These are phyloP conservation scores for Leccinum huronense DNA, from an alignment of 1,284 basidiomycete species.

Conservation along the genomic window DNA sequence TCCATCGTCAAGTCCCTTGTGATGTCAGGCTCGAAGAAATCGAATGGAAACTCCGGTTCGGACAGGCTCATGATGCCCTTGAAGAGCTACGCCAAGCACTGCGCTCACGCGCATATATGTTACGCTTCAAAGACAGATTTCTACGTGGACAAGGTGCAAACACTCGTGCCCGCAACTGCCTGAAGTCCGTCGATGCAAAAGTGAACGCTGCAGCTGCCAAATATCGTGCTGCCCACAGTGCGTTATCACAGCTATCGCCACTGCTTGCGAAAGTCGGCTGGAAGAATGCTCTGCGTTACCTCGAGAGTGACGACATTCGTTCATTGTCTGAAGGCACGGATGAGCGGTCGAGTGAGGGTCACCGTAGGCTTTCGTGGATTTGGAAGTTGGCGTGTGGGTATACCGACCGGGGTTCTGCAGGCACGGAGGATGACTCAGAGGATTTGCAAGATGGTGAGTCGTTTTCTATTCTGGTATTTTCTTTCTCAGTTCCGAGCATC, in stretches of 20 bases:
- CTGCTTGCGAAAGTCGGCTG: not conserved
- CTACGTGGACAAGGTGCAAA: constrained; percentile 6
- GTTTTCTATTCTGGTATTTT: not conserved
- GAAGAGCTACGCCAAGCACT: constrained; percentile 8
- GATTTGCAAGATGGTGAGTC: not conserved
- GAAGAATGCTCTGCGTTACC: not conserved
- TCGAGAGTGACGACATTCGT: not conserved
- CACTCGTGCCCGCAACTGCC: not conserved
- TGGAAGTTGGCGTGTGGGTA: not conserved
- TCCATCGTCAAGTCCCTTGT: not conserved
- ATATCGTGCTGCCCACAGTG: not conserved
- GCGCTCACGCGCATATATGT: constrained; percentile 2
- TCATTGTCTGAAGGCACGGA: not conserved
- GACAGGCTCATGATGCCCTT: constrained; percentile 8
- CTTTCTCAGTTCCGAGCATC: not conserved
- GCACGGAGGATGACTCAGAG: not conserved
- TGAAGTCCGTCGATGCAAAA: not conserved
- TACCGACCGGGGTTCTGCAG: not conserved
- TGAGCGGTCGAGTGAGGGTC: not conserved
- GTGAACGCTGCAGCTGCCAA: not conserved
- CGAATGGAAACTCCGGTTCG: constrained; percentile 7
- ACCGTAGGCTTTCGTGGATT: not conserved
- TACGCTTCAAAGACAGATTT: constrained; percentile 8
- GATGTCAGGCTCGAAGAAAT: not conserved
- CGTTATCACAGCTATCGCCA: not conserved